Evolutionary conservation across 2,329 filamentous ascomycete species (phyloP).

Genomic region (Penicillium sp.): DNA sequence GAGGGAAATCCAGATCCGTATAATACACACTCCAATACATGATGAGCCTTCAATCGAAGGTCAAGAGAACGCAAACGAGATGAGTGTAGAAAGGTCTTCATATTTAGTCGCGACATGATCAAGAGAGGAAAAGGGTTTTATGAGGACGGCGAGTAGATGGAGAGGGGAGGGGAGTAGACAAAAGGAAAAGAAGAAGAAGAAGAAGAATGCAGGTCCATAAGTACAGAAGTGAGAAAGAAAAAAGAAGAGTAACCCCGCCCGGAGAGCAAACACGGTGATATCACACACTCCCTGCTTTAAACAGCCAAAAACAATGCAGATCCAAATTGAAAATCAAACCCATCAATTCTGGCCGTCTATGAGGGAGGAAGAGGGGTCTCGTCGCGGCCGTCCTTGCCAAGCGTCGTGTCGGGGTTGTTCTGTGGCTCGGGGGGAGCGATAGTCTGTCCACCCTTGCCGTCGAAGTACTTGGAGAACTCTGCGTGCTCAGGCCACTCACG

Average conservation of each 20-base stretch:
- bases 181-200: slow-evolving; percentile 9
- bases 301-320: slow-evolving; percentile 25
- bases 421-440: slow-evolving; percentile 53
- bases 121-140: slow-evolving; percentile 15
- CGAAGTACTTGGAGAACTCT: slow-evolving; percentile 95
- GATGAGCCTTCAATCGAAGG: background rate
- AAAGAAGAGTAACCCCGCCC: slow-evolving; percentile 23
- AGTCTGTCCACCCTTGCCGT: slow-evolving; percentile 52
- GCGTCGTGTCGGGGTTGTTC: slow-evolving; percentile 47
- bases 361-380: slow-evolving; percentile 34
- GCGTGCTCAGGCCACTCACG: slow-evolving; percentile 81
- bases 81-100: slow-evolving; percentile 22
- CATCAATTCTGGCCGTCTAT: slow-evolving; percentile 19
- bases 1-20: slow-evolving; percentile 19
- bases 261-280: slow-evolving; percentile 26
- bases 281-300: slow-evolving; percentile 18
- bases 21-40: slow-evolving; percentile 26
- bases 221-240: slow-evolving; percentile 24
- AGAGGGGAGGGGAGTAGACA: slow-evolving; percentile 24
- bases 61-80: background rate
- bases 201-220: slow-evolving; percentile 27
- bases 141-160: slow-evolving; percentile 12
- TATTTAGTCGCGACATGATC: slow-evolving; percentile 29
- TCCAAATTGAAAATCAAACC: slow-evolving; percentile 19
- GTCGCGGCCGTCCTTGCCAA: slow-evolving; percentile 39